These are phyloP conservation scores for Helotiales sp. DNA, from an alignment of 2,329 filamentous ascomycete species.

Conservation along the genomic window DNA sequence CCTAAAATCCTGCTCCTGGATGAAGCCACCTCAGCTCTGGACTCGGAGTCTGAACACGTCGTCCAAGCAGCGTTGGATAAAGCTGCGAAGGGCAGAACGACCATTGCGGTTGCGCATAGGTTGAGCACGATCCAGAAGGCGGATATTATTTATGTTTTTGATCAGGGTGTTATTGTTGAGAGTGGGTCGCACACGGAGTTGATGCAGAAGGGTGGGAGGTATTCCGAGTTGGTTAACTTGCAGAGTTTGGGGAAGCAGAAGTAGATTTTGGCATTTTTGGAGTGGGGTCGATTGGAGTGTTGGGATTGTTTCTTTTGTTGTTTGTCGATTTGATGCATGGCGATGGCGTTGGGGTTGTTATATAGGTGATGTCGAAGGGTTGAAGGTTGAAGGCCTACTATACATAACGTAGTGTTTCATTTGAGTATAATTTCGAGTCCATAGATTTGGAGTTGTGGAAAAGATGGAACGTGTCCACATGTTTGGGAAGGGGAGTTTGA, in stretches of 20 bases:
- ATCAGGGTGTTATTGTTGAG: slow-evolving; percentile 84
- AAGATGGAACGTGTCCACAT: no score
- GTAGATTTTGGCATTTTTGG: neutral
- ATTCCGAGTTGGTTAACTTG: slow-evolving; percentile 76
- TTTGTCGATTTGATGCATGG: neutral
- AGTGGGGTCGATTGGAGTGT: no score
- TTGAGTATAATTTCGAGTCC: no score
- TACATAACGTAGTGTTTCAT: no score
- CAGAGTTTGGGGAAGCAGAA: slow-evolving; percentile 68
- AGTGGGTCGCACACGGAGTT: slow-evolving; percentile 76
- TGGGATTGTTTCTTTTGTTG: neutral
- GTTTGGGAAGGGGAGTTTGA: no score
- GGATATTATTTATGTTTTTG: slow-evolving; percentile 95
- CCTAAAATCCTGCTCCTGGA: slow-evolving; percentile 84
- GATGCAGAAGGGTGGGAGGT: slow-evolving; percentile 68
- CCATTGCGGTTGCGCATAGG: slow-evolving; percentile 91
- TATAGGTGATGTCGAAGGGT: no score
- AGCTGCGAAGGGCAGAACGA: slow-evolving; percentile 81
- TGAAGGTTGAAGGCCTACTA: no score
- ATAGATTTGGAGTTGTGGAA: no score
- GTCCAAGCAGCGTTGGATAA: slow-evolving; percentile 80
- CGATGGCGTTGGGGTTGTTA: neutral
- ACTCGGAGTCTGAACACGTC: slow-evolving; percentile 75
- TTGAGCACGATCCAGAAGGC: slow-evolving; percentile 93
- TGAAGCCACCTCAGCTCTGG: slow-evolving; percentile 77